Percentiles rank a stretch among this genome's conserved stretches.
Evolutionary conservation across 139 green algal species (phyloP).

Genomic region (Closterium sp.): DNA sequence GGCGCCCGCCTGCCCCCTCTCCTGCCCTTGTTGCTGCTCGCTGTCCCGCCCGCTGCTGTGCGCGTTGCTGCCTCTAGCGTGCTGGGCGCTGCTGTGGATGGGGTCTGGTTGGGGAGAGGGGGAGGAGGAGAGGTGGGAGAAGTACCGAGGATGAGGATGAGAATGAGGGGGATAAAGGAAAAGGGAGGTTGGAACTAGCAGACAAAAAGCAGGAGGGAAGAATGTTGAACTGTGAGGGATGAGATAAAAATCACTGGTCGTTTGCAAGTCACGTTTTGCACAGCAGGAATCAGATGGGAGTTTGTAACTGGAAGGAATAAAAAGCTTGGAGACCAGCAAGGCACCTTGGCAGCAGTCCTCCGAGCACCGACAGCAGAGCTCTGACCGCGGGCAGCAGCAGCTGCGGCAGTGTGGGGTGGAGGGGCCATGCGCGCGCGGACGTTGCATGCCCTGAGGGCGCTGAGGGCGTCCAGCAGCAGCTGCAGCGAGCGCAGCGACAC

Average conservation of each 20-base stretch:
- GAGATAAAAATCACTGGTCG: no score
- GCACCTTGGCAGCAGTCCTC: neutral
- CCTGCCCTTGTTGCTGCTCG: neutral
- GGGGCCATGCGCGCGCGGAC: neutral
- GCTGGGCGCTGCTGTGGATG: neutral
- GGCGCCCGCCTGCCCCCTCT: neutral
- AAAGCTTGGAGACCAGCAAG: neutral
- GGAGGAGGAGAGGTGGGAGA: neutral
- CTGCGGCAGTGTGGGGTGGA: neutral
- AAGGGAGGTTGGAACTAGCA: neutral
- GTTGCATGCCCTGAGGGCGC: constrained; percentile 34
- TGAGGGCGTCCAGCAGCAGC: constrained; percentile 18
- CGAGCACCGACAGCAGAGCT: neutral
- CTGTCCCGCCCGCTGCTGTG: neutral
- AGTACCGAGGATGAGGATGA: neutral
- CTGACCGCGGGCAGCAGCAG: neutral
- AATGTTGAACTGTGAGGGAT: no score
- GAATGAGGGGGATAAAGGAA: neutral
- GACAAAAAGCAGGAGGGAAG: no score
- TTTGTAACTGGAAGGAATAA: neutral
- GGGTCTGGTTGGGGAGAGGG: neutral
- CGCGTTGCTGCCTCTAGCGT: neutral
- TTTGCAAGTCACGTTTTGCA: no score
- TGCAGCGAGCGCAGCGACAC: constrained; percentile 12
- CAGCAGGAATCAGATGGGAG: neutral